Base-by-base conservation (phyloP, 2,329 filamentous ascomycete genomes). In the Epichloe gansuensis region DNA sequence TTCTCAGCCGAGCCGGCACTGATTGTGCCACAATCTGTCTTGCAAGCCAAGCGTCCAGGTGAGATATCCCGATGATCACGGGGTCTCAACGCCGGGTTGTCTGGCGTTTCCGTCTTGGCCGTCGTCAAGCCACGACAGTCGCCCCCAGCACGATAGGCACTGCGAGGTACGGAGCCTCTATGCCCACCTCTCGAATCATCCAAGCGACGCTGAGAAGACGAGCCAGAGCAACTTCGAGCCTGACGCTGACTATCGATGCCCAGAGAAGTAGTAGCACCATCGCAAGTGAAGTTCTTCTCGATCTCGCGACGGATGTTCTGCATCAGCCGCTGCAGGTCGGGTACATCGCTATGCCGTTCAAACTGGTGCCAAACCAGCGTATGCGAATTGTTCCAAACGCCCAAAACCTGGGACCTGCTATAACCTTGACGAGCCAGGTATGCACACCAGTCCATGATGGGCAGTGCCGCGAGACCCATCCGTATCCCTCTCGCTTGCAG, bases 401-500 rank as follows among this genome's bases (percentile, higher is more conserved):
- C 13, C 40, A 43, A 17, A 36, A 50, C 17, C 17, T 50, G 40
- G 5, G 21, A 23, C 12, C 11, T 13, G 17, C 11, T 44, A 21
- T 4, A 38, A 2, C 31, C 17, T n/a, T 43, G 43, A 3, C 21
- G 15, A 15, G 27, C 21, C 34, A 51, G 6, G 34, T 46, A 7
- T 35, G 15, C 9, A n/a, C 52, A 53, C 52, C 52, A 53, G 4
- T 34, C 23, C 25, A 49, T 15, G 31, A 53, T 31, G 15, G 52
- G 49, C 6, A 50, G 25, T 11, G 7, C 13, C 5, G 39, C 35
- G 6, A 47, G 23, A 1, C 3, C 2, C 2, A 9, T 35, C 6
- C 45, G 48, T 42, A 51, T 43, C 1, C 47, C 48, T 23, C 58
- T 57, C n/a, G 59, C 55, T n/a, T 56, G 50, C 7, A 67, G 55